Base-by-base conservation (phyloP, 2,329 filamentous ascomycete species). In the Corynespora cassiicola region DNA sequence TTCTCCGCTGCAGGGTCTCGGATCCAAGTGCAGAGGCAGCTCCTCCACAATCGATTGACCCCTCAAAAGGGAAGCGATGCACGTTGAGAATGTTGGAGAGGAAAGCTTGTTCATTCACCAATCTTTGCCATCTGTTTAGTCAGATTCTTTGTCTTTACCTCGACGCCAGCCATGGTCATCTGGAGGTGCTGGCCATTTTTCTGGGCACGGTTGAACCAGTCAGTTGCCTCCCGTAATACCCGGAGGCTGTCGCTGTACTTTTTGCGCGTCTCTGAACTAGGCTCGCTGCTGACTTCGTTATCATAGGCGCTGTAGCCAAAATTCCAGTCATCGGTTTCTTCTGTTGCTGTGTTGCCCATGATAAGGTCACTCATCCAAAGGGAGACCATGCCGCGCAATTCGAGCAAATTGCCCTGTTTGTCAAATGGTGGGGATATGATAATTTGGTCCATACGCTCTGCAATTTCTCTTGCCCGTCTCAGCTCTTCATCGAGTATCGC, bases 291-390 rank as follows among this genome's bases (percentile, higher is more conserved):
- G 18, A 36, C 32, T 7, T 43, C 25, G 25, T 26, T 7, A n/a
- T 31, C 17, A 29, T 40, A 27, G 24, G 32, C 16, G 26, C 33
- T 29, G 12, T 28, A 27, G 7, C 53, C 41, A 11, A 38, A 32
- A 8, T 50, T 43, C 53, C 45, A 51, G 23, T 52, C 49, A 20
- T 58, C 51, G 17, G 49, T 34, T 18, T 42, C 25, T 4, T 26
- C 18, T 15, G 20, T 17, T 23, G 28, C 10, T 31, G 34, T 28
- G n/a, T 41, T 50, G 11, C 54, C 60, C 16, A 84, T 56, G 17
- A 71, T 62, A 23, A 96, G 69, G 63, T 95, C 88, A 6, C 79
- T 86, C 11, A 89, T 74, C 76, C 88, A 95, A 11, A 94, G 72
- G 1, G 82, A 81, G 5, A 90, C 70, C 78, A 90, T 88, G 7